Conservation (phyloP, 2,329 filamentous ascomycete species). For the Rutstroemia sp. region DNA sequence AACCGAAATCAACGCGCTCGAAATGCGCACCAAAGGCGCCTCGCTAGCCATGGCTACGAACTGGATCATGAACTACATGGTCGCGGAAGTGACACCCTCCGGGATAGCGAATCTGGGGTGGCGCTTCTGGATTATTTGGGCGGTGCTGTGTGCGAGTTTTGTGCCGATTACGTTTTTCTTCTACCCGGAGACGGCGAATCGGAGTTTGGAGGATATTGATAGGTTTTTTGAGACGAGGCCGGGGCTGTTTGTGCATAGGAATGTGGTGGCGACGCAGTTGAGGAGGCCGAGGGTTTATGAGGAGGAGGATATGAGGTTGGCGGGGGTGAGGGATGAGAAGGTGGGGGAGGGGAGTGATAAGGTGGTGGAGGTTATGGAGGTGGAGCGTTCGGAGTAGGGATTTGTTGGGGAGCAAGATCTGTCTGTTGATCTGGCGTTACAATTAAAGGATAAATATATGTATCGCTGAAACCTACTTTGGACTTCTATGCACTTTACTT, state of each 20-base stretch:
- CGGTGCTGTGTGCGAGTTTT: constrained; percentile 27
- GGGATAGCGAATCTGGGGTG: constrained; percentile 30
- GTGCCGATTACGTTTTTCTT: constrained; percentile 38
- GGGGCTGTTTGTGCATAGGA: constrained; percentile 16
- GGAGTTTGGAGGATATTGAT: constrained; percentile 45
- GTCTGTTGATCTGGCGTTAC: no score
- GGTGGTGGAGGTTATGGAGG: background rate
- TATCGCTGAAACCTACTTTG: no score
- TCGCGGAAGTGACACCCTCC: constrained; percentile 31
- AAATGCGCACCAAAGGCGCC: constrained; percentile 48
- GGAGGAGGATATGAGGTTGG: constrained; percentile 17
- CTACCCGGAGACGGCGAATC: constrained; percentile 45
- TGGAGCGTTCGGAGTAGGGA: background rate
- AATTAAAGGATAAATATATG: no score
- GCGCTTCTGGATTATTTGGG: constrained; percentile 34
- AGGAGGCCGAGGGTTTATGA: constrained; percentile 15
- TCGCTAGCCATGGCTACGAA: constrained; percentile 38
- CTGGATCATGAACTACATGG: constrained; percentile 49
- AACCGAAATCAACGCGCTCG: constrained; percentile 47
- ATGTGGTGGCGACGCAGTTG: constrained; percentile 17
- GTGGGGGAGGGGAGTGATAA: background rate
- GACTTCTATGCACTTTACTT: no score
- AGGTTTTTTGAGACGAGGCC: constrained; percentile 33
- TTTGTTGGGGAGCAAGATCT: no score
- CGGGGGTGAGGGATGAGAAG: constrained; percentile 5